Base-by-base conservation (phyloP, 257 asterid species). In the Salvia splendens region DNA sequence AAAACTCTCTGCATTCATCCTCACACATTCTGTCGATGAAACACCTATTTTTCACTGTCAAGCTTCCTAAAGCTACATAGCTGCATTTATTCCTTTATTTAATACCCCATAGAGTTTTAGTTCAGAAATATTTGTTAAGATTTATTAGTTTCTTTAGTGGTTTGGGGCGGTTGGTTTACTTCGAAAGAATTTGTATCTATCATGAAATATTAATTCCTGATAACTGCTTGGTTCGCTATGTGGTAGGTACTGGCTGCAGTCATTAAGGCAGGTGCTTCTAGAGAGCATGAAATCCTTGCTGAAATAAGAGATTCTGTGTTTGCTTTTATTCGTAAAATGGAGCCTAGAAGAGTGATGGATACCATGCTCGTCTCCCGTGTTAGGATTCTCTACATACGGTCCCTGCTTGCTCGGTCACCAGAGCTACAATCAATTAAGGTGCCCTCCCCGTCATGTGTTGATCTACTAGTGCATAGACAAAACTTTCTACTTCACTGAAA, bases 351-450 rank as follows among this genome's bases (percentile, higher is more conserved):
- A 78, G 99, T 94, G 75, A 91, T 94, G 99, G 99, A 94, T 70
- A 94, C 97, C 73, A 94, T 94, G 97, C 96, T 94, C 71, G 92
- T 94, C 80, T 94, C 99, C 64, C 96, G 99, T 77, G 99, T 94
- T 79, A 79, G 99, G 87, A 94, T 94, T 79, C 89, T 94, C 71
- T 94, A 94, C 68, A 94, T 94, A 72, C 89, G 99, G 56, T 94
- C 99, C 69, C 79, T 94, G 79, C 99, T 94, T 78, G 92, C 96
- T 63, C 91, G 99, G 77, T 91, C 99, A 35, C 96, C 99, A 12
- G 99, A 94, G 85, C 81, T 94, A 78, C 99, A 94, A 79, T 94
- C 99, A 30, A 91, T 94, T 66, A 91, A 91, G 99, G 99, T 94
- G 77, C 68, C 65, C 52, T 52, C 38, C 49, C 47, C 58, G 56